A percentile compares a stretch with the other conserved stretches of the same genome.
Evolutionary conservation across 352 stramenopile genomes (phyloP).

Genomic region (Phytophthora brassicae): DNA sequence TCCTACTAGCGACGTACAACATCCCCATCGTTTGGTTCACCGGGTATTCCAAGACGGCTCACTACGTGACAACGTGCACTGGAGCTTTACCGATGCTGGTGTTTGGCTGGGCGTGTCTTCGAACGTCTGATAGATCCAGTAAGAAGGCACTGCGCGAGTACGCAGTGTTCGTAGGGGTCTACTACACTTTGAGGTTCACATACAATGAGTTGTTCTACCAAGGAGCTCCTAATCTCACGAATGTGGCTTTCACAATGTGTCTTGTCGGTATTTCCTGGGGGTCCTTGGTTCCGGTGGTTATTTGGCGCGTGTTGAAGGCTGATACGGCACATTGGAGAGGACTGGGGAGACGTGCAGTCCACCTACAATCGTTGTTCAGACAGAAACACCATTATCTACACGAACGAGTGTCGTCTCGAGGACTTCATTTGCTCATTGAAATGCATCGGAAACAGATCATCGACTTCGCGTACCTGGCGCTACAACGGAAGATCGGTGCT

Average conservation of each 20-base stretch:
- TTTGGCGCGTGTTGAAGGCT: conserved; percentile 71
- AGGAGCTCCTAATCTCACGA: conserved; percentile 4
- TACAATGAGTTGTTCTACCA: conserved; percentile 46
- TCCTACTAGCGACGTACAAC: conserved; percentile 55
- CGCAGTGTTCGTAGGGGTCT: conserved; percentile 47
- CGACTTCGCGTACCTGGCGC: conserved; percentile 57
- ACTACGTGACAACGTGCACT: conserved; percentile 44
- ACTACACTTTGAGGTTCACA: conserved; percentile 41
- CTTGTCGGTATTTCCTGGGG: conserved; percentile 52
- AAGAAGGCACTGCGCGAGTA: conserved; percentile 58
- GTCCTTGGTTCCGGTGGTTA: conserved; percentile 55
- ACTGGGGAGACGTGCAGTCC: conserved; percentile 52
- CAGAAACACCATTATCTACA: conserved; percentile 52
- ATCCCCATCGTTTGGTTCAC: conserved; percentile 54
- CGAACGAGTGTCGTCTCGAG: conserved; percentile 58
- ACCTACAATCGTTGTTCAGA: conserved; percentile 53
- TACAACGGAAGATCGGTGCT: conserved; percentile 49
- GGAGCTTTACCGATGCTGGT: conserved; percentile 42
- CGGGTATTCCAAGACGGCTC: conserved; percentile 8
- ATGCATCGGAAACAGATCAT: conserved; percentile 72
- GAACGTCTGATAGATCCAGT: conserved; percentile 46
- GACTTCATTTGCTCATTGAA: conserved; percentile 69
- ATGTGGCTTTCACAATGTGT: conserved; percentile 38
- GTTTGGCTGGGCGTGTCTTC: conserved; percentile 48
- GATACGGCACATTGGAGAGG: conserved; percentile 78